These are phyloP conservation scores for Mortierella sp. DNA, from an alignment of 371 early-diverging fungal species.

Conservation along the genomic window DNA sequence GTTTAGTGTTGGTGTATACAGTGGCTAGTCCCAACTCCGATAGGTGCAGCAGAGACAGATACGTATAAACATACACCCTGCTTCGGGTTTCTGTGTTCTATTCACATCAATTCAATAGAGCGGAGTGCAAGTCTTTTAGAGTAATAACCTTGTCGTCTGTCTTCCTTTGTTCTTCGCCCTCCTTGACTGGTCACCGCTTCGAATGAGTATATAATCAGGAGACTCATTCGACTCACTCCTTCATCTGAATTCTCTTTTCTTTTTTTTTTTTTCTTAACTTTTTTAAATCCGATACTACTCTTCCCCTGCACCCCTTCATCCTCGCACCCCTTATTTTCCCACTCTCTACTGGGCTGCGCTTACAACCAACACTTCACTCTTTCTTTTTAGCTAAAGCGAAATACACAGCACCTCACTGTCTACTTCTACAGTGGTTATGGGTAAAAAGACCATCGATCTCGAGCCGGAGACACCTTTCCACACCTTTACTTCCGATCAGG, in stretches of 20 bases:
- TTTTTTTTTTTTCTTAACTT: neutral
- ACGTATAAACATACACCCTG: too few species aligned
- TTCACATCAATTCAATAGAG: too few species aligned
- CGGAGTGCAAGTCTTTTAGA: too few species aligned
- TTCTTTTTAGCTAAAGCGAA: too few species aligned
- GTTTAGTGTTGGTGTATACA: too few species aligned
- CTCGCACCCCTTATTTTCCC: neutral
- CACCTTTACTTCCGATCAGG: constrained; percentile 62
- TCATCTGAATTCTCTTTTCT: constrained; percentile 6
- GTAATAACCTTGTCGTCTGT: too few species aligned
- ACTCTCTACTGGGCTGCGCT: neutral
- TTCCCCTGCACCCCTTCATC: neutral
- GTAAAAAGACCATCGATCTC: constrained; percentile 50
- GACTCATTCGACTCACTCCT: too few species aligned
- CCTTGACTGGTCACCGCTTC: too few species aligned
- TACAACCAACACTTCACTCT: neutral
- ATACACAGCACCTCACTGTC: neutral
- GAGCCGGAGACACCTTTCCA: constrained; percentile 61
- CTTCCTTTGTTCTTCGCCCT: neutral
- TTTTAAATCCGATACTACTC: neutral
- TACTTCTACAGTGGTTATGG: constrained; percentile 23
- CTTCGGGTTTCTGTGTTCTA: too few species aligned
- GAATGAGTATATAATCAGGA: too few species aligned
- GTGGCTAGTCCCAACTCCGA: too few species aligned
- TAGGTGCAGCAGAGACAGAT: too few species aligned